Percentiles rank a stretch among this genome's conserved stretches.
Conservation (phyloP, 768 basidiomycete genomes). For the Leucosporidium yakuticum region DNA sequence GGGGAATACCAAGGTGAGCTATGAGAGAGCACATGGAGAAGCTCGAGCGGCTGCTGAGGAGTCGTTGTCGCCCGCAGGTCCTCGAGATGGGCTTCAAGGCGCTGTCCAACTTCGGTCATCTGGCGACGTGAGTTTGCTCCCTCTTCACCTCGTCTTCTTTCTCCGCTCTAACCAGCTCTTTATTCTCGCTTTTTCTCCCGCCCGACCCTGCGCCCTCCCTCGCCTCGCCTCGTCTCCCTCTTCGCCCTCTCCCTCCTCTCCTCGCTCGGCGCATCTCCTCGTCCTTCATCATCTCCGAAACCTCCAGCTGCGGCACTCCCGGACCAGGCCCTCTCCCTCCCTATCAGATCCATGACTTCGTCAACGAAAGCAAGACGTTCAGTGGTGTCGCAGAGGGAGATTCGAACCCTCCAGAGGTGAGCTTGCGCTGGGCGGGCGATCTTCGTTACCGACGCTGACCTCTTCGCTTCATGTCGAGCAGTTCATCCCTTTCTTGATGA, state of each 20-base stretch:
- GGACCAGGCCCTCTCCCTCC: conserved; percentile 17
- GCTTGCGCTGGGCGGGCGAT: too few species aligned
- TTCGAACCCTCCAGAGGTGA: conserved; percentile 26
- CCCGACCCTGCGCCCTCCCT: too few species aligned
- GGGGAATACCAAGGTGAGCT: conserved; percentile 12
- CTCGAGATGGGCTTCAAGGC: conserved; percentile 23
- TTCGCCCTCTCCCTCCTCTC: too few species aligned
- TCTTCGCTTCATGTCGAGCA: background rate
- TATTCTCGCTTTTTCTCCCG: too few species aligned
- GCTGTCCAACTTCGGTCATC: background rate
- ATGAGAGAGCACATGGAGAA: too few species aligned
- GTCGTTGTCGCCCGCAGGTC: background rate
- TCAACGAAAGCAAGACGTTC: conserved; percentile 17
- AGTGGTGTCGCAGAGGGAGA: conserved; percentile 27
- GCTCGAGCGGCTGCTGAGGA: too few species aligned
- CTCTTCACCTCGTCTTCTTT: too few species aligned
- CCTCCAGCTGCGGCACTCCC: conserved; percentile 13
- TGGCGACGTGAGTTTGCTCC: too few species aligned
- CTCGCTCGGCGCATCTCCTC: too few species aligned
- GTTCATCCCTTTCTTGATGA: conserved; percentile 35
- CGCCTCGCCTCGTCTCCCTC: too few species aligned
- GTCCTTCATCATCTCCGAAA: too few species aligned
- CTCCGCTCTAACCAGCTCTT: too few species aligned
- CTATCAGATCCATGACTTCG: conserved; percentile 21
- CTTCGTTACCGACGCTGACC: background rate